phyloP scores from a whole-genome alignment of 75 land plant species.

The Sequoiadendron giganteum region DNA sequence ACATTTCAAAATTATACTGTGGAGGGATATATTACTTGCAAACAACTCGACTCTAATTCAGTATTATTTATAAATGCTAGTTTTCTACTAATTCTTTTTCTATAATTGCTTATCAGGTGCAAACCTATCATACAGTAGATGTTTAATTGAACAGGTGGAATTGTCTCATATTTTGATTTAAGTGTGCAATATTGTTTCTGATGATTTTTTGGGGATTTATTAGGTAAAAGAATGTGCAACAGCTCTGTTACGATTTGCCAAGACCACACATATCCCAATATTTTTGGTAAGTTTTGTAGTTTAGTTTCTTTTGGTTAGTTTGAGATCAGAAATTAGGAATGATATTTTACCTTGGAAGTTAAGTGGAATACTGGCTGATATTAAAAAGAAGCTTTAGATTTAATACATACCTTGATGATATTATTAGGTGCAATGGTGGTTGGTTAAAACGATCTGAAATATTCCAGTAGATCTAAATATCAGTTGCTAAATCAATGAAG shows the following conservation, averaged over 20 bases:
- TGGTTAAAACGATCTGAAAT: background rate
- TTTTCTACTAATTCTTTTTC: background rate
- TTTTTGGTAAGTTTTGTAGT: constrained; percentile 55
- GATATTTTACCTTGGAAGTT: background rate
- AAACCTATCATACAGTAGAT: background rate
- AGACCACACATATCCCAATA: constrained; percentile 70
- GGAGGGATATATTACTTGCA: background rate
- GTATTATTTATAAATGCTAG: background rate
- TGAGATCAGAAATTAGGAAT: background rate
- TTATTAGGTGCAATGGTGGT: background rate
- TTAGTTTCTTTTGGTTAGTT: constrained; percentile 2
- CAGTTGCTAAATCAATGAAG: background rate
- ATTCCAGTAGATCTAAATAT: background rate
- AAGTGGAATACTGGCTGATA: background rate
- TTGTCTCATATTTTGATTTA: background rate
- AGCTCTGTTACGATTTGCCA: constrained; percentile 72
- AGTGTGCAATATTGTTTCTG: background rate
- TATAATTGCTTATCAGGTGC: background rate
- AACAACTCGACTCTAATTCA: background rate
- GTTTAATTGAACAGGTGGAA: background rate
- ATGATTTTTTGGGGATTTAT: background rate
- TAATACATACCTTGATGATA: background rate
- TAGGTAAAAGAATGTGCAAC: constrained; percentile 93
- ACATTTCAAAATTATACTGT: background rate
- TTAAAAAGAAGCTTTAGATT: background rate